Evolutionary conservation across 305 asterid genomes (phyloP).

Genomic region (Rubia tinctorum): DNA sequence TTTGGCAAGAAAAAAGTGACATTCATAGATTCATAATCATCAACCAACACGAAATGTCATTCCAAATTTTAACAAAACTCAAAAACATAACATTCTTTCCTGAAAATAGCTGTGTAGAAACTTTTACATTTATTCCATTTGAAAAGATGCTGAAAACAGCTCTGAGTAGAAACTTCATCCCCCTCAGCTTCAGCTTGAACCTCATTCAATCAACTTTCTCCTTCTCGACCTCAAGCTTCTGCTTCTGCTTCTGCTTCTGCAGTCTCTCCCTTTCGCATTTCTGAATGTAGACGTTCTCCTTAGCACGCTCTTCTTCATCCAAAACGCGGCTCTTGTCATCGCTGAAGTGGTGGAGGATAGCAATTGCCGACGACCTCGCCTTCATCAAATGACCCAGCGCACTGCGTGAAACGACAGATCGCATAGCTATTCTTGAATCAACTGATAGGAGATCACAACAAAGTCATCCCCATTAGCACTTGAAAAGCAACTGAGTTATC

Average conservation of each 20-base stretch:
- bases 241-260: conserved; percentile 36
- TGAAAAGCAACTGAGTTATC: too few species aligned
- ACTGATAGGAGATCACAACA: neutral
- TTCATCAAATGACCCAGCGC: conserved; percentile 45
- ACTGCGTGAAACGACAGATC: conserved; percentile 45
- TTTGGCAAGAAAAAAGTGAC: too few species aligned
- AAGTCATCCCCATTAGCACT: too few species aligned
- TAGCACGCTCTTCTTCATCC: conserved; percentile 84
- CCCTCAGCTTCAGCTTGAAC: conserved; percentile 18
- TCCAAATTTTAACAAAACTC: conserved; percentile 12
- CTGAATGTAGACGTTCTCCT: conserved; percentile 67
- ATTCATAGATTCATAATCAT: neutral
- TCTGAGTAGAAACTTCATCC: conserved; percentile 4
- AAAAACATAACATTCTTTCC: neutral
- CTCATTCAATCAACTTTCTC: conserved; percentile 32
- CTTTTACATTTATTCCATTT: conserved; percentile 17
- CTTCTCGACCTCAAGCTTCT: conserved; percentile 30
- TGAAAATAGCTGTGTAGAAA: conserved; percentile 5
- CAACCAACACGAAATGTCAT: neutral
- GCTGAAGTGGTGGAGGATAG: conserved; percentile 48
- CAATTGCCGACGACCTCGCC: conserved; percentile 33
- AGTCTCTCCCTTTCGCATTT: conserved; percentile 42
- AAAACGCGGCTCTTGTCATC: conserved; percentile 60
- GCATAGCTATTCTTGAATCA: conserved; percentile 38
- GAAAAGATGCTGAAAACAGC: conserved; percentile 2